Evolutionary conservation across 305 asterid genomes (phyloP).

Genomic region (Solanum hybrid): DNA sequence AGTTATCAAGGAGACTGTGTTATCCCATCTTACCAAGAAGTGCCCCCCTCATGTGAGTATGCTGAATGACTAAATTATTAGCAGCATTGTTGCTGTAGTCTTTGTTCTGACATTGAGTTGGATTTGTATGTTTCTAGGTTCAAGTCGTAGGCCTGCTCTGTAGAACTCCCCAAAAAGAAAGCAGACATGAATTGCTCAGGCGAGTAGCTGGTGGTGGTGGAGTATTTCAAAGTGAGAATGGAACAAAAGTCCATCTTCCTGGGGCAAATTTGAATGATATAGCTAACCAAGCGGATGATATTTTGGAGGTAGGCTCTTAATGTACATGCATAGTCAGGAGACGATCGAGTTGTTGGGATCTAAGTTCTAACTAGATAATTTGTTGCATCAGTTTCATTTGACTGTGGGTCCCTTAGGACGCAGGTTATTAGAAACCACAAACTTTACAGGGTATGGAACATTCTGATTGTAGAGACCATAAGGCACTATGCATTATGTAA

Average conservation of each 20-base stretch:
- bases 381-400: not conserved
- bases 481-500: not conserved
- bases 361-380: not conserved
- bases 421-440: not conserved
- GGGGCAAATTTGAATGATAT: conserved; percentile 87
- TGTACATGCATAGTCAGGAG: not conserved
- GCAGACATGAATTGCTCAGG: conserved; percentile 83
- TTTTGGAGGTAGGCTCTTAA: conserved; percentile 58
- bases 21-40: conserved; percentile 88
- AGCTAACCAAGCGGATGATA: conserved; percentile 97
- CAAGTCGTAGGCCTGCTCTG: conserved; percentile 96
- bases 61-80: not conserved
- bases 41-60: conserved; percentile 88
- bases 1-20: conserved; percentile 90
- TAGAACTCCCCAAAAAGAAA: conserved; percentile 84
- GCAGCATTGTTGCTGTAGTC: not conserved
- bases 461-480: not conserved
- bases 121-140: conserved; percentile 38
- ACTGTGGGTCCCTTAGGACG: not conserved
- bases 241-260: conserved; percentile 95
- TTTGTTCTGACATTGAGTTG: not conserved
- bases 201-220: conserved; percentile 99
- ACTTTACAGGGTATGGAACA: not conserved
- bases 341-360: not conserved
- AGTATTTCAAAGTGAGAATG: conserved; percentile 60